phyloP scores from a whole-genome alignment of 345 rosid genomes.

The Melaleuca quinquenervia region DNA sequence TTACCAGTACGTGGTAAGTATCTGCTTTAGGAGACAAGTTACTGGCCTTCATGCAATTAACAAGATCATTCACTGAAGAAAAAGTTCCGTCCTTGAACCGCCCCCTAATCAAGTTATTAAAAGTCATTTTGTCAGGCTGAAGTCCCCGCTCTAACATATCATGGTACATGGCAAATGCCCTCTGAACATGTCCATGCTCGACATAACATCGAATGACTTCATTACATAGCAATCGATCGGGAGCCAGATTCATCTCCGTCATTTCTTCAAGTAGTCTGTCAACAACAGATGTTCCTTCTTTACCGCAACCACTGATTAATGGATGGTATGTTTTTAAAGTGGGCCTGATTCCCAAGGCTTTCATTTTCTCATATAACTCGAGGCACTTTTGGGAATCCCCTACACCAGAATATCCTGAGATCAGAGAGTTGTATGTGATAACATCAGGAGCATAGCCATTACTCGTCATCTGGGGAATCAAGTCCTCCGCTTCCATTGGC shows the following conservation, averaged over 20 bases:
- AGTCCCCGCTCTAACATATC: slow-evolving; percentile 51
- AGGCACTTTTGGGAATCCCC: slow-evolving; percentile 50
- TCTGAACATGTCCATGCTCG: slow-evolving; percentile 36
- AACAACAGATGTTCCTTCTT: slow-evolving; percentile 29
- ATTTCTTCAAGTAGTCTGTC: slow-evolving; percentile 49
- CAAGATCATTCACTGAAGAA: slow-evolving; percentile 23
- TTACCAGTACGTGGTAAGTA: slow-evolving; percentile 54
- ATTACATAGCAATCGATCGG: slow-evolving; percentile 49
- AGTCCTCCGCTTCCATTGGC: slow-evolving; percentile 53
- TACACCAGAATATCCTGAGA: slow-evolving; percentile 46
- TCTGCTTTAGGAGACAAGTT: slow-evolving; percentile 48
- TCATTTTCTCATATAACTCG: slow-evolving; percentile 52
- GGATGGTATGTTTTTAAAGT: slow-evolving; percentile 47
- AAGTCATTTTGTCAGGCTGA: slow-evolving; percentile 44
- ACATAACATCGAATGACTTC: slow-evolving; percentile 41
- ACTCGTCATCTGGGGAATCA: slow-evolving; percentile 34
- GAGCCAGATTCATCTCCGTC: slow-evolving; percentile 33
- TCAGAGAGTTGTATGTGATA: slow-evolving; percentile 57
- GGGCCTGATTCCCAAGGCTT: slow-evolving; percentile 44
- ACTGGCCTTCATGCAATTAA: slow-evolving; percentile 43
- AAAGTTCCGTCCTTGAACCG: slow-evolving; percentile 33
- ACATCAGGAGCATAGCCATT: slow-evolving; percentile 54
- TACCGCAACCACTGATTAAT: slow-evolving; percentile 35
- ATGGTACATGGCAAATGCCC: slow-evolving; percentile 28
- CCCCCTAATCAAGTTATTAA: slow-evolving; percentile 57